Base-by-base conservation (phyloP, 176 grass and related monocot species). In the Triticum monococcum region DNA sequence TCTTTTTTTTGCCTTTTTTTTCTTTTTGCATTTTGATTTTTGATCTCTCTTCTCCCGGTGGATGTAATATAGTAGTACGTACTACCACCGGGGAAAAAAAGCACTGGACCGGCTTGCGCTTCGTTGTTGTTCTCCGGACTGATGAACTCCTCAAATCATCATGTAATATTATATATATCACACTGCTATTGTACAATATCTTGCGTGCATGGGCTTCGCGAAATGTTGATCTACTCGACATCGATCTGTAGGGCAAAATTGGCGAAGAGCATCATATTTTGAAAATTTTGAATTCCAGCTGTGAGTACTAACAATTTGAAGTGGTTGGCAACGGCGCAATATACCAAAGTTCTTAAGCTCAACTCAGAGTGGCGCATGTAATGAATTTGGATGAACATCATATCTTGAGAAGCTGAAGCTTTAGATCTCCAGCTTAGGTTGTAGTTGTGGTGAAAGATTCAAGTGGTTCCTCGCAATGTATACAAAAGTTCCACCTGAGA, bases 101-200 rank as follows among this genome's bases (percentile, higher is more conserved):
- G 40, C 61, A 60, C 77, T 61, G 46, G 45, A 89, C 43, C n/a
- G 60, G 87, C 30, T 84, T 88, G 68, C 71, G 79, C 78, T 87
- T 59, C 56, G 56, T 59, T 57, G 14, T 81, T 52, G 18, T 59
- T 87, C 79, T 31, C n/a, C 14, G 7, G 74, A 78, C 72, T 66
- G 2, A 7, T 26, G 71, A 74, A 74, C 71, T 43, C 0, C 71
- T 68, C 30, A 37, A 0, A 66, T 45, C 57, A 75, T 68, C 24
- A 33, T 89, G 88, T 89, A 85, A 89, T 77, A 52, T 83, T 41
- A 52, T 43, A 38, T 82, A 45, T 68, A 79, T 59, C 28, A 87
- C 24, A 50, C 24, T 31, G 8, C 4, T 75, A 75, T 75, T 28
- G 72, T 22, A 36, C 26, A 11, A 24, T 40, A 56, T 43, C 69